Evolutionary conservation across 148 eudicot species (phyloP).

Genomic region (Polygonum maritimum): DNA sequence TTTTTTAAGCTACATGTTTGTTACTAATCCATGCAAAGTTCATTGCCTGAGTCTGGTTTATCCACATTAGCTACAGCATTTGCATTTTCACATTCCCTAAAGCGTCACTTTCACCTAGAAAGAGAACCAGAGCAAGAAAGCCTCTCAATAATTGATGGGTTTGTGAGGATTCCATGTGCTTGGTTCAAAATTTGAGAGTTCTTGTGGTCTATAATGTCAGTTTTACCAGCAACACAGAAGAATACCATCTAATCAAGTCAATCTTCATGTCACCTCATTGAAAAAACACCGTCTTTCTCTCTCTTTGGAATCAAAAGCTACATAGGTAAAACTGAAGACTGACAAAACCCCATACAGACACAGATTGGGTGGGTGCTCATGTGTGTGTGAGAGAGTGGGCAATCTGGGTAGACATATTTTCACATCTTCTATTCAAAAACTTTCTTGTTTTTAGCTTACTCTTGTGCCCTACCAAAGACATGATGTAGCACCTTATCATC

Average conservation of each 20-base stretch:
- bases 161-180: not conserved
- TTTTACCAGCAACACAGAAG: not conserved
- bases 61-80: too few species aligned
- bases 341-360: not conserved
- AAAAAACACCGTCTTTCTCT: not conserved
- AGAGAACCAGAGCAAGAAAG: not conserved
- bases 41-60: too few species aligned
- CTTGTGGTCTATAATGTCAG: not conserved
- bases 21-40: too few species aligned
- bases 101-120: not conserved
- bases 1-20: too few species aligned
- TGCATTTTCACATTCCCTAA: too few species aligned
- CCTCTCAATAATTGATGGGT: not conserved
- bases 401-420: not conserved
- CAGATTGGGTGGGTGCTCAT: not conserved
- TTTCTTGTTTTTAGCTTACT: not conserved
- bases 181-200: not conserved
- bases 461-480: not conserved
- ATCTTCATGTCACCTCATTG: not conserved
- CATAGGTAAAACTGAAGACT: not conserved
- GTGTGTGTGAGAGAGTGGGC: slow-evolving; percentile 2
- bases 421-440: not conserved
- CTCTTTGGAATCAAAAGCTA: not conserved
- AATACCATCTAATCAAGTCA: slow-evolving; percentile 1
- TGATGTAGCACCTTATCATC: slow-evolving; percentile 1